Evolutionary conservation across 2,329 filamentous ascomycete species (phyloP).

Genomic region (Fusarium dlaminii): DNA sequence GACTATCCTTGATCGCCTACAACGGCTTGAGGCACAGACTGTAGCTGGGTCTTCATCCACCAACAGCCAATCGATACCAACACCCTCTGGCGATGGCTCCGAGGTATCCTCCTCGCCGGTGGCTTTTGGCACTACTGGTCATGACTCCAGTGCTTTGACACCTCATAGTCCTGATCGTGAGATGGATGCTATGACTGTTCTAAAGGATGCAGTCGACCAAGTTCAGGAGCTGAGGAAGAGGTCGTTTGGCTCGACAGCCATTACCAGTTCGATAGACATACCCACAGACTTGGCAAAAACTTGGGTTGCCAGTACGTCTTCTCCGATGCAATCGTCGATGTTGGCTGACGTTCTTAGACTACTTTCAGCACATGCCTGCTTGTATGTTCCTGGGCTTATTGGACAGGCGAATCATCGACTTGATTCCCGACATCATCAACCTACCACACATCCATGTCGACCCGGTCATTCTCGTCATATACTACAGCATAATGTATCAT

Average conservation of each 20-base stretch:
- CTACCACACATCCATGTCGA: constrained; percentile 45
- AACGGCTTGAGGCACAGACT: constrained; percentile 43
- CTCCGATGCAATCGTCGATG: too few relatives aligned
- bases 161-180: background rate
- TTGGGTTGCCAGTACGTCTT: constrained; percentile 41
- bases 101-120: constrained; percentile 27
- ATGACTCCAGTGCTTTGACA: constrained; percentile 10
- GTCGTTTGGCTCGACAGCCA: constrained; percentile 27
- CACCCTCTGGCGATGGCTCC: constrained; percentile 22
- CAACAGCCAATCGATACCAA: background rate
- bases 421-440: constrained; percentile 44
- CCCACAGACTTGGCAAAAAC: constrained; percentile 42
- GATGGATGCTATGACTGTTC: constrained; percentile 41
- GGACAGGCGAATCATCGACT: constrained; percentile 41
- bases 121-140: constrained; percentile 6
- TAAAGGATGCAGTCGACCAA: constrained; percentile 44
- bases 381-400: constrained; percentile 45
- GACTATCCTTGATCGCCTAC: constrained; percentile 44
- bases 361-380: constrained; percentile 43
- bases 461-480: constrained; percentile 44
- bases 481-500: constrained; percentile 45
- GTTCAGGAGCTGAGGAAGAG: constrained; percentile 42
- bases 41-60: background rate
- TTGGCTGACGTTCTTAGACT: constrained; percentile 24
- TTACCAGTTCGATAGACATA: constrained; percentile 40